phyloP scores from a whole-genome alignment of 257 asterid genomes.

The Forsythia suspensa region DNA sequence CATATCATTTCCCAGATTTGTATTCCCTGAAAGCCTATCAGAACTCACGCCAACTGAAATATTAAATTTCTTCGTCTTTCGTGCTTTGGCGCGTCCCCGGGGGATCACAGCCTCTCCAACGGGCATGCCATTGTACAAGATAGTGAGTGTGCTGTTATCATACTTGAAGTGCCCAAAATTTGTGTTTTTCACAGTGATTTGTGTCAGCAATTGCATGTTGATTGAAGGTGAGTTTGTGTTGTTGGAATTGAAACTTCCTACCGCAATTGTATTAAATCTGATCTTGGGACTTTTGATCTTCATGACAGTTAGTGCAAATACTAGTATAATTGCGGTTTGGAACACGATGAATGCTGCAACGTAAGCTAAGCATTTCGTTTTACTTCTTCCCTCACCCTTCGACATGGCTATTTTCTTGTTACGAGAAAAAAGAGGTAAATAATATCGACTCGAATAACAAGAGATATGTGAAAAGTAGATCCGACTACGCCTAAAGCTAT shows the following conservation, averaged over 20 bases:
- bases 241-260: conserved; percentile 21
- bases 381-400: conserved; percentile 24
- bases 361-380: conserved; percentile 30
- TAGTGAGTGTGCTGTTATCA: conserved; percentile 13
- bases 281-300: conserved; percentile 23
- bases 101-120: conserved; percentile 27
- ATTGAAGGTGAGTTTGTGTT: conserved; percentile 1
- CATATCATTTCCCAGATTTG: conserved; percentile 4
- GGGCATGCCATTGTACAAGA: conserved; percentile 16
- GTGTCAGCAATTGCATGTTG: conserved; percentile 19
- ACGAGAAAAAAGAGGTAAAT: neutral
- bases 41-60: conserved; percentile 9
- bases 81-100: conserved; percentile 14
- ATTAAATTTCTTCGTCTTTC: conserved; percentile 12
- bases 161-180: conserved; percentile 33
- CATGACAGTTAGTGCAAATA: conserved; percentile 25
- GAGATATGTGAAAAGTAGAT: neutral
- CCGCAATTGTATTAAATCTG: conserved; percentile 14
- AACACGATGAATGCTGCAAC: conserved; percentile 26
- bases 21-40: neutral
- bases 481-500: no score
- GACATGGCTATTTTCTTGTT: conserved; percentile 12
- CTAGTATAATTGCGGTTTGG: neutral
- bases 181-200: conserved; percentile 23
- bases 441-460: neutral